phyloP scores from a whole-genome alignment of 495 filamentous ascomycete genomes.

The Lepraria neglecta region DNA sequence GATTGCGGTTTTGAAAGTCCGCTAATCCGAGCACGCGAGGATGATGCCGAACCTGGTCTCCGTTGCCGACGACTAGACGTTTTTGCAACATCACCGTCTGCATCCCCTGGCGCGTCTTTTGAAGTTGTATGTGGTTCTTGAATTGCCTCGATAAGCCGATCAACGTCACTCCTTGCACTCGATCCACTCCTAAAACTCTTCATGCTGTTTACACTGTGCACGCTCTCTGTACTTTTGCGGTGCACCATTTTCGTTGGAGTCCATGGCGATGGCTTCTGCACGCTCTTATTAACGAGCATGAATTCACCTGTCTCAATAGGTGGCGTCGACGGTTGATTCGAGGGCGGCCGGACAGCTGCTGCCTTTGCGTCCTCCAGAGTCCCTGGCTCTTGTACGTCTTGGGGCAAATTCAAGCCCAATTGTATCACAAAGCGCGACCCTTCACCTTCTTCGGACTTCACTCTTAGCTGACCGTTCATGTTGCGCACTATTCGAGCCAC shows the following conservation, averaged over 20 bases:
- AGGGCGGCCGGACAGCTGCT: conserved; percentile 14
- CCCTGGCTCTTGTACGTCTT: conserved; percentile 32
- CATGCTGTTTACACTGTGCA: conserved; percentile 36
- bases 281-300: conserved; percentile 42
- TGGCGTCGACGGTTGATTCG: conserved; percentile 29
- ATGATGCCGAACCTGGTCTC: conserved; percentile 12
- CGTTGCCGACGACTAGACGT: conserved; percentile 13
- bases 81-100: conserved; percentile 25
- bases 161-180: conserved; percentile 60
- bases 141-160: conserved; percentile 69
- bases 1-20: conserved; percentile 16
- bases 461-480: conserved; percentile 81
- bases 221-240: conserved; percentile 34
- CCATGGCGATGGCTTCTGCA: conserved; percentile 19
- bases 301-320: conserved; percentile 46
- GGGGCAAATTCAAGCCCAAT: conserved; percentile 59
- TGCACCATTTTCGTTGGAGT: conserved; percentile 23
- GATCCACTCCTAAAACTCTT: conserved; percentile 48
- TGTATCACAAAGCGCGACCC: conserved; percentile 77
- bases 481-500: conserved; percentile 81
- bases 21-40: conserved; percentile 4
- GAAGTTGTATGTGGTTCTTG: conserved; percentile 51
- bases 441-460: conserved; percentile 81
- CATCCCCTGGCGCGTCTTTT: conserved; percentile 23
- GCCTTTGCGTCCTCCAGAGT: conserved; percentile 10